Evolutionary conservation across 2,329 filamentous ascomycete genomes (phyloP).

Genomic region (Alternaria rosae): DNA sequence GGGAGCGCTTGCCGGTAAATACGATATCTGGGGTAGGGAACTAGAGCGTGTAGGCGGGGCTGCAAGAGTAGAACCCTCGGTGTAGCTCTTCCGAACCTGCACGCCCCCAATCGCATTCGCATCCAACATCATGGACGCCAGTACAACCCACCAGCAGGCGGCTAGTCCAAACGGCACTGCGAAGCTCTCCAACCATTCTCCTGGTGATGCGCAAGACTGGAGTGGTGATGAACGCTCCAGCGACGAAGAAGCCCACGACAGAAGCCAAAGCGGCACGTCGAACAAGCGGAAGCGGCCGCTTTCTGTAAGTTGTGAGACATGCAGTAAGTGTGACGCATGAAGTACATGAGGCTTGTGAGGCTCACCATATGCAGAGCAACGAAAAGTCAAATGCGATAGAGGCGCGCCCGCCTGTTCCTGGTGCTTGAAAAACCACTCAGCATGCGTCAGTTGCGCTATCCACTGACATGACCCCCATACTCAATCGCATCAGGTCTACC

Average conservation of each 20-base stretch:
- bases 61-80: constrained; percentile 25
- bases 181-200: constrained; percentile 46
- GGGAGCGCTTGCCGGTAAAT: constrained; percentile 9
- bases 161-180: constrained; percentile 41
- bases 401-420: constrained; percentile 78
- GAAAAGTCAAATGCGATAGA: constrained; percentile 76
- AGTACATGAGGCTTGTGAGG: not conserved
- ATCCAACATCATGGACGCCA: constrained; percentile 41
- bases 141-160: constrained; percentile 33
- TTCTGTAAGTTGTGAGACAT: constrained; percentile 69
- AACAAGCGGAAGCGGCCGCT: constrained; percentile 60
- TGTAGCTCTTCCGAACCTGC: constrained; percentile 29
- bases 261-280: constrained; percentile 44
- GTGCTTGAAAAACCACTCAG: constrained; percentile 71
- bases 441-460: constrained; percentile 56
- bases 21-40: constrained; percentile 23
- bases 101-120: constrained; percentile 32
- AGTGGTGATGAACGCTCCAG: constrained; percentile 51
- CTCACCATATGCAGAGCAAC: constrained; percentile 58
- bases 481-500: constrained; percentile 59
- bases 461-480: not conserved
- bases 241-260: constrained; percentile 49
- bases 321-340: constrained; percentile 4
- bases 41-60: constrained; percentile 29
- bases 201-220: constrained; percentile 46